A percentile compares a stretch with the other conserved stretches of the same genome.
phyloP scores from a whole-genome alignment of 139 green algal genomes.

The Haematococcus lacustris region DNA sequence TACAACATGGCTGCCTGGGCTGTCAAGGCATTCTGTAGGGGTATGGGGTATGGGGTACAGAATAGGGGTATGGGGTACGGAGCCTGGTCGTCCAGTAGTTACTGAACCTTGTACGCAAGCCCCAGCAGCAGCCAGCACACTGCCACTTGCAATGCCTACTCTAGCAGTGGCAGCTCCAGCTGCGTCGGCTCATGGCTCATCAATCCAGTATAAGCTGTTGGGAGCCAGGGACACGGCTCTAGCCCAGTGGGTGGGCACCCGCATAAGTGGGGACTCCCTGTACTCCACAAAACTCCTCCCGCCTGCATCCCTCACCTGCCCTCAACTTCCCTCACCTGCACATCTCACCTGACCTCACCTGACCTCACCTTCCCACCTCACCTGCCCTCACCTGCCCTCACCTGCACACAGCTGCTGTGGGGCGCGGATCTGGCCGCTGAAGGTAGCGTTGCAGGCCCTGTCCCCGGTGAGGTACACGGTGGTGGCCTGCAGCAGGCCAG shows the following conservation, averaged over 20 bases:
- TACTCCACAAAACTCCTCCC: background rate
- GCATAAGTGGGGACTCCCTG: background rate
- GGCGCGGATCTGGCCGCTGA: conserved; percentile 4
- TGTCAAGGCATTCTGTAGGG: no score
- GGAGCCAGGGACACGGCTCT: background rate
- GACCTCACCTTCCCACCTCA: background rate
- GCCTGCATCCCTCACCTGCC: conserved; percentile 5
- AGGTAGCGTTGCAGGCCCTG: conserved; percentile 7
- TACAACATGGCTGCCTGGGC: background rate
- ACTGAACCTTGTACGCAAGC: no score
- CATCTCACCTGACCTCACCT: no score
- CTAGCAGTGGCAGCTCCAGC: background rate
- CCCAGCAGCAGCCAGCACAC: background rate
- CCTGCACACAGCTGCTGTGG: conserved; percentile 11
- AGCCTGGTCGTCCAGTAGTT: no score
- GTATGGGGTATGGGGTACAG: no score
- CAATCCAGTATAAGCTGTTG: no score
- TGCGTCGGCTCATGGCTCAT: background rate
- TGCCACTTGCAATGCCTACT: background rate
- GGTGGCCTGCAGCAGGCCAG: background rate
- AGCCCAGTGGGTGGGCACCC: background rate
- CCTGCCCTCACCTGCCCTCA: background rate
- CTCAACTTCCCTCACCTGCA: no score
- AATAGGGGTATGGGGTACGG: no score
- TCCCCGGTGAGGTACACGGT: conserved; percentile 4